Percentiles rank a stretch among this genome's conserved stretches.
phyloP scores from a whole-genome alignment of 495 filamentous ascomycete genomes.

The Immersiella caudata region DNA sequence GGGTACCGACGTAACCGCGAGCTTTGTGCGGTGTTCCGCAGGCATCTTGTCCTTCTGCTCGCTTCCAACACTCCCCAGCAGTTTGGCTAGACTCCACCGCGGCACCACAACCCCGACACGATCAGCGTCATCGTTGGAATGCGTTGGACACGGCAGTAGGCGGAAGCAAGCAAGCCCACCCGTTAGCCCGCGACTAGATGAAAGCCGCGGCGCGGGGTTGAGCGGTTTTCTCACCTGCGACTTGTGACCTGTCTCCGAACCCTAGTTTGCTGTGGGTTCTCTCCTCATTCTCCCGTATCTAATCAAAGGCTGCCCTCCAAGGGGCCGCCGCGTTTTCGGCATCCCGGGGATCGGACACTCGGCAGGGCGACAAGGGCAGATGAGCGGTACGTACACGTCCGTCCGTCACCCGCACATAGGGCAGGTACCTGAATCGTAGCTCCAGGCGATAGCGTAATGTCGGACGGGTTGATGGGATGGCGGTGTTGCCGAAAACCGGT shows the following conservation, averaged over 20 bases:
- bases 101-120: background rate
- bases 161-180: background rate
- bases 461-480: background rate
- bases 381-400: background rate
- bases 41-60: background rate
- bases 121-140: background rate
- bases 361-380: constrained; percentile 14
- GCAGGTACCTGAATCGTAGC: background rate
- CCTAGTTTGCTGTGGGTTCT: background rate
- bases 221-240: constrained; percentile 12
- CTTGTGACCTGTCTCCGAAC: background rate
- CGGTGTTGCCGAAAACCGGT: background rate
- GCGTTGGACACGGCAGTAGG: background rate
- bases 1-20: background rate
- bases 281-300: background rate
- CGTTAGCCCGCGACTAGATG: constrained; percentile 2
- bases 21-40: background rate
- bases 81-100: background rate
- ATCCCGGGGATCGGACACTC: background rate
- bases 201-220: constrained; percentile 11
- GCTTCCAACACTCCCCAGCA: background rate
- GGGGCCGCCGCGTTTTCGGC: background rate
- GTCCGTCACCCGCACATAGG: background rate
- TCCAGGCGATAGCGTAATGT: background rate
- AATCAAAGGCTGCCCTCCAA: background rate